A percentile compares a stretch with the other conserved stretches of the same genome.
These are phyloP conservation scores for Calonectria fujianensis DNA, from an alignment of 2,329 filamentous ascomycete genomes.

Conservation along the genomic window DNA sequence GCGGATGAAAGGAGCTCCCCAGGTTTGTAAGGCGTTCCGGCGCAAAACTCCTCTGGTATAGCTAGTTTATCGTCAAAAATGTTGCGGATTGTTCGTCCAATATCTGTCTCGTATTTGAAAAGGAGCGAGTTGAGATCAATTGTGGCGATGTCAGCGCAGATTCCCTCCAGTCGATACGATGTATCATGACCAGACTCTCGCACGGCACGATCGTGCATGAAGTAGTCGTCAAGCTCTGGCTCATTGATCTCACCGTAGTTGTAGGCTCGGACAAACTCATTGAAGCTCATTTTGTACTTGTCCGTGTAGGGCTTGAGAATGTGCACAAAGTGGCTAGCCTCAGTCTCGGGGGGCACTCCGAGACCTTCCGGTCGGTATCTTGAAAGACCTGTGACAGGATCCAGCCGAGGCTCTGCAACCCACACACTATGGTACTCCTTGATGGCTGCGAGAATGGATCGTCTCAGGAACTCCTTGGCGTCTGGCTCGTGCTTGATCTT, in stretches of 20 bases:
- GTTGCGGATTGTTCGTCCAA: constrained; percentile 88
- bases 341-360: constrained; percentile 94
- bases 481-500: constrained; percentile 91
- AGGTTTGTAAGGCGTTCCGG: constrained; percentile 76
- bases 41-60: constrained; percentile 89
- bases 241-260: constrained; percentile 85
- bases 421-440: constrained; percentile 97
- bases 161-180: constrained; percentile 91
- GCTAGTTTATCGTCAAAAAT: constrained; percentile 88
- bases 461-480: constrained; percentile 86
- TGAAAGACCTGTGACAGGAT: constrained; percentile 86
- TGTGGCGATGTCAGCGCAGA: constrained; percentile 92
- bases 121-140: constrained; percentile 95
- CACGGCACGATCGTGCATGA: constrained; percentile 95
- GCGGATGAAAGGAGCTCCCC: constrained; percentile 88
- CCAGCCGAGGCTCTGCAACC: constrained; percentile 85
- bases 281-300: constrained; percentile 88
- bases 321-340: constrained; percentile 90
- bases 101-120: constrained; percentile 98
- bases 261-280: constrained; percentile 92
- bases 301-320: constrained; percentile 87
- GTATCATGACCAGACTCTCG: constrained; percentile 98
- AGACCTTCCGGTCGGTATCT: constrained; percentile 88
- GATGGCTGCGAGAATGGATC: constrained; percentile 90
- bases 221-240: constrained; percentile 95